phyloP scores from a whole-genome alignment of 176 grass and related monocot genomes.

The Paspalum vaginatum region DNA sequence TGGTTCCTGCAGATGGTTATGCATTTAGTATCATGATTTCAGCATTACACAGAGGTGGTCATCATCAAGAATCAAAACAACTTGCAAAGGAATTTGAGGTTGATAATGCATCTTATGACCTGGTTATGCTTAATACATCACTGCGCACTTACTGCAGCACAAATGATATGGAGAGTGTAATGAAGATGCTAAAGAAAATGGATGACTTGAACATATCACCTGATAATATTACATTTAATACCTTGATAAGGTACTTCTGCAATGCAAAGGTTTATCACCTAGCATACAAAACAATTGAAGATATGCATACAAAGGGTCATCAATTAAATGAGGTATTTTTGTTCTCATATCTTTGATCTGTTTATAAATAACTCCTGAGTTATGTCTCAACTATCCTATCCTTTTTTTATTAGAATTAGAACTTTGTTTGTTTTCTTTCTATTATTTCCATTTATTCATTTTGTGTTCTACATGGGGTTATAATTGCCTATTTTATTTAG shows the following conservation, averaged over 20 bases:
- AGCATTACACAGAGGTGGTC: conserved; percentile 75
- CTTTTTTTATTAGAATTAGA: conserved; percentile 26
- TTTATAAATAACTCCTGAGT: conserved; percentile 13
- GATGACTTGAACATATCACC: conserved; percentile 78
- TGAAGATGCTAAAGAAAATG: conserved; percentile 88
- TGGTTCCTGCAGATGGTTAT: conserved; percentile 88
- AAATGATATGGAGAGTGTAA: conserved; percentile 89
- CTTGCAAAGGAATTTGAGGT: conserved; percentile 91
- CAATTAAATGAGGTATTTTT: conserved; percentile 81
- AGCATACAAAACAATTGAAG: conserved; percentile 85
- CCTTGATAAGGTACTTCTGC: conserved; percentile 85
- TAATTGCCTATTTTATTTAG: background rate
- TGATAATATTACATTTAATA: conserved; percentile 96
- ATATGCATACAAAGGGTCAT: conserved; percentile 90
- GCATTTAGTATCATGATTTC: conserved; percentile 95
- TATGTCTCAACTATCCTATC: conserved; percentile 27
- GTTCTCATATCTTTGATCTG: conserved; percentile 17
- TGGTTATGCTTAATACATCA: conserved; percentile 93
- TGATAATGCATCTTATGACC: conserved; percentile 75
- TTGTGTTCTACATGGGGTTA: conserved; percentile 6
- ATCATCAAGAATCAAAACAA: conserved; percentile 74
- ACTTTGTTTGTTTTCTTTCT: background rate
- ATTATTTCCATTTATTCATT: background rate
- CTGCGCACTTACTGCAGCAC: conserved; percentile 85
- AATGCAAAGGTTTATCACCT: conserved; percentile 88